Evolutionary conservation across 1,284 basidiomycete species (phyloP).

Genomic region (Ustanciosporium gigantosporum): DNA sequence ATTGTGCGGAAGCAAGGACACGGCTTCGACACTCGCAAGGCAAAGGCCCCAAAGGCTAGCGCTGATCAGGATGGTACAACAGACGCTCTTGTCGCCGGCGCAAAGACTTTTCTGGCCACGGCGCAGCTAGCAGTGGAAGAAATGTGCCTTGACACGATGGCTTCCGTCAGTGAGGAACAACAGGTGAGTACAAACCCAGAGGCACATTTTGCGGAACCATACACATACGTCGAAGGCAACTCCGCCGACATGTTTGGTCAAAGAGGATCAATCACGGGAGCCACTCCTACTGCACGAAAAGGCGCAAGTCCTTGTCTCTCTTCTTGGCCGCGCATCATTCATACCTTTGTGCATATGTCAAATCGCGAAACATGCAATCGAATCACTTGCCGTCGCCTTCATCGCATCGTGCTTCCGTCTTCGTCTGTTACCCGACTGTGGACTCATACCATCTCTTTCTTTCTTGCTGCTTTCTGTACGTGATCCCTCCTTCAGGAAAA

Average conservation of each 20-base stretch:
- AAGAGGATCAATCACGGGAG: too few relatives aligned
- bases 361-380: conserved; percentile 1
- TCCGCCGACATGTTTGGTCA: too few relatives aligned
- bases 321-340: too few relatives aligned
- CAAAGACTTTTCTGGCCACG: conserved; percentile 14
- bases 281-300: too few relatives aligned
- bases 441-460: too few relatives aligned
- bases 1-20: conserved; percentile 22
- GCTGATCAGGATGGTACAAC: conserved; percentile 1
- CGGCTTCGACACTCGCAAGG: conserved; percentile 7
- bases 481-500: conserved; percentile 44
- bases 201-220: too few relatives aligned
- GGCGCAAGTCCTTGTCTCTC: too few relatives aligned
- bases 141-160: conserved; percentile 22
- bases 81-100: conserved; percentile 16
- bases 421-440: background rate
- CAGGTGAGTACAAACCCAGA: conserved; percentile 11
- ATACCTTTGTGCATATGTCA: background rate
- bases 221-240: too few relatives aligned
- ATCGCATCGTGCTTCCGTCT: too few relatives aligned
- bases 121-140: conserved; percentile 17
- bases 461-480: too few relatives aligned
- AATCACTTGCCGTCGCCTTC: background rate
- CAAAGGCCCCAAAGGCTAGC: conserved; percentile 1
- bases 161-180: conserved; percentile 20